Conservation (phyloP, 768 basidiomycete genomes). For the Lactarius sanguifluus region DNA sequence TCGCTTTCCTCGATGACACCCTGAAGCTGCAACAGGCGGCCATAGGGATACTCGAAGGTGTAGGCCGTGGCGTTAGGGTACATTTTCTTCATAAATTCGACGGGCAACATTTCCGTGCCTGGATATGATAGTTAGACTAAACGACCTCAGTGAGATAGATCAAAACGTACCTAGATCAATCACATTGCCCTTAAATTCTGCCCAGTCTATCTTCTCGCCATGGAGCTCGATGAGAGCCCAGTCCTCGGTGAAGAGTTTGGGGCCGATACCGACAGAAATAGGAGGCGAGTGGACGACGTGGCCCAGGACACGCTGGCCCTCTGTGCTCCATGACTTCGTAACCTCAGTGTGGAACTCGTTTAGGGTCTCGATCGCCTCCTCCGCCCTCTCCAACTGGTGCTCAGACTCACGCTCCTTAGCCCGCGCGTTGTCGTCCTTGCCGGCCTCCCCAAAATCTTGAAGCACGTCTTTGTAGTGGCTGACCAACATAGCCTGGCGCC, state of each 20-base stretch:
- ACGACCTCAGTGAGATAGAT: slow-evolving; percentile 9
- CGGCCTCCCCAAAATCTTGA: too few species aligned
- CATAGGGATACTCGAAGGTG: slow-evolving; percentile 30
- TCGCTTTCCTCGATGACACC: slow-evolving; percentile 28
- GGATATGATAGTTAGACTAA: slow-evolving; percentile 17
- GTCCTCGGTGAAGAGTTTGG: slow-evolving; percentile 30
- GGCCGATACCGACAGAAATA: slow-evolving; percentile 23
- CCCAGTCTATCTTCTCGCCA: slow-evolving; percentile 30
- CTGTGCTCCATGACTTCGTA: neutral
- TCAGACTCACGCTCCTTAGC: neutral
- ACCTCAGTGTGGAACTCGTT: neutral
- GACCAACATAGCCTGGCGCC: fast-evolving
- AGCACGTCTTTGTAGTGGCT: neutral
- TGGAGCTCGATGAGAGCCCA: slow-evolving; percentile 35
- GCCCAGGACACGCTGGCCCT: neutral
- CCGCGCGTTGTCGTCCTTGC: neutral
- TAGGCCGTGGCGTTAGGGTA: too few species aligned
- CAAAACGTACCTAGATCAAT: slow-evolving; percentile 9
- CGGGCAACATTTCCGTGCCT: neutral
- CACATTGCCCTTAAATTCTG: slow-evolving; percentile 27
- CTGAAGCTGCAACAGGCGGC: slow-evolving; percentile 28
- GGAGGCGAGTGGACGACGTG: slow-evolving; percentile 15
- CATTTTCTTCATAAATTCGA: too few species aligned
- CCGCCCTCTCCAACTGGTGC: neutral
- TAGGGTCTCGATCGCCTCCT: neutral